Base-by-base conservation (phyloP, 805 yeast species). In the Ogataea pilisensis region DNA sequence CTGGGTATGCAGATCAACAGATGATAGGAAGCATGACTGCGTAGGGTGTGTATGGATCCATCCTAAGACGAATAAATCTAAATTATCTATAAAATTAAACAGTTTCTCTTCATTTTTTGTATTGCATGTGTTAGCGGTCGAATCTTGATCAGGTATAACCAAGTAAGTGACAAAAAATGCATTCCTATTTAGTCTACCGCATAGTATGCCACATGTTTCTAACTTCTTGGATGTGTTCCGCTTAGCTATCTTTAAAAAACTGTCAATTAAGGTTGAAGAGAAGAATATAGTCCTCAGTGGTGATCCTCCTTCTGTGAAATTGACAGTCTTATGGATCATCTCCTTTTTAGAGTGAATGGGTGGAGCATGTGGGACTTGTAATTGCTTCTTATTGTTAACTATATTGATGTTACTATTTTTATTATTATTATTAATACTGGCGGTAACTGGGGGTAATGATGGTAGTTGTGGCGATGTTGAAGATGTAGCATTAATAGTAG, bases 41-140 rank as follows among this genome's bases (percentile, higher is more conserved):
- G 85, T 76, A 5, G 87, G 87, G 54, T 80, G 87, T 8, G 86
- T 81, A 56, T 80, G 87, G 39, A 80, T 81, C 87, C 87, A 80
- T 3, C 87, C 87, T 2, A 80, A 63, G n/a, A 80, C 73, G 50
- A 80, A 78, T 34, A 81, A 58, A 44, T 76, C 82, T 39, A 73
- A 64, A 25, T 60, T 49, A 52, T 80, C 85, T 32, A 79, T 70
- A 47, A 65, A 75, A 32, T 73, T 76, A 50, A 80, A 79, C 44
- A 80, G 55, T 4, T 64, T 59, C 47, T 79, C 85, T 52, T 80
- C 87, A 52, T 79, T 70, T 20, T 69, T 70, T 12, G 85, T 80
- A 35, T 68, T 64, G 58, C 86, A 81, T 6, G 85, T 78, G 54
- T 80, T 79, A 8, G 75, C 55, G 1, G 86, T 81, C 7, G 80